These are phyloP conservation scores for Trametes villosa DNA, from an alignment of 768 basidiomycete species.

Conservation along the genomic window DNA sequence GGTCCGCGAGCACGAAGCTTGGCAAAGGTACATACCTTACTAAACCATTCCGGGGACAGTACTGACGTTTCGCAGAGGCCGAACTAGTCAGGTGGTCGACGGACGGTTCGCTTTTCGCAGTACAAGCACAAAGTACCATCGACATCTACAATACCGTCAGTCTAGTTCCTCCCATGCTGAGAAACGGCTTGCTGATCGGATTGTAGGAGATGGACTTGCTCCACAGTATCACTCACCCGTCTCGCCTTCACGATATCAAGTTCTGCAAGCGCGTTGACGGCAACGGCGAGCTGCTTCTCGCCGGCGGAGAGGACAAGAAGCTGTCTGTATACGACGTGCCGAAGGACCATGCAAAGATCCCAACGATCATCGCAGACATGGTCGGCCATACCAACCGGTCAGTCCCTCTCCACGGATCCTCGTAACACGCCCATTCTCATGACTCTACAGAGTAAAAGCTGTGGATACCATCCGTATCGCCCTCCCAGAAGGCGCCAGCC, in stretches of 20 bases:
- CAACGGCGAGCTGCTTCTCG: slow-evolving; percentile 72
- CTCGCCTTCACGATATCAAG: slow-evolving; percentile 82
- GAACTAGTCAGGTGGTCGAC: slow-evolving; percentile 91
- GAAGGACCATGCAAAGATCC: slow-evolving; percentile 46
- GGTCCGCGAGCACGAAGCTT: slow-evolving; percentile 85
- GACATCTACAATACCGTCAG: slow-evolving; percentile 73
- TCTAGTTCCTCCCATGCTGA: background rate
- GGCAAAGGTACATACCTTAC: slow-evolving; percentile 69
- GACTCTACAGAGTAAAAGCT: slow-evolving; percentile 70
- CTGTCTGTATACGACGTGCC: slow-evolving; percentile 75
- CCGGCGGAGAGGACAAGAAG: slow-evolving; percentile 89
- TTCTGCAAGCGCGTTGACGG: slow-evolving; percentile 69
- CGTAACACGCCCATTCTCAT: background rate
- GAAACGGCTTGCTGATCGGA: background rate
- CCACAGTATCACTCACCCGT: slow-evolving; percentile 73
- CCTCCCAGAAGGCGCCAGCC: slow-evolving; percentile 33
- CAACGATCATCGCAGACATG: slow-evolving; percentile 70
- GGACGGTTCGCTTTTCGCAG: slow-evolving; percentile 76
- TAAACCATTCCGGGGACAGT: background rate
- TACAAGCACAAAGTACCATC: slow-evolving; percentile 75
- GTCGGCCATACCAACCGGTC: slow-evolving; percentile 88
- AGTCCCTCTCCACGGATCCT: slow-evolving; percentile 32
- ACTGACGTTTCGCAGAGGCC: slow-evolving; percentile 59
- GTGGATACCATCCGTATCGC: slow-evolving; percentile 65
- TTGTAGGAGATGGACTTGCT: slow-evolving; percentile 77